Evolutionary conservation across 1,284 basidiomycete species (phyloP), one percentile per base, ranked within the genome.

Genomic region (Cryptococcus jaspeensis): DNA sequence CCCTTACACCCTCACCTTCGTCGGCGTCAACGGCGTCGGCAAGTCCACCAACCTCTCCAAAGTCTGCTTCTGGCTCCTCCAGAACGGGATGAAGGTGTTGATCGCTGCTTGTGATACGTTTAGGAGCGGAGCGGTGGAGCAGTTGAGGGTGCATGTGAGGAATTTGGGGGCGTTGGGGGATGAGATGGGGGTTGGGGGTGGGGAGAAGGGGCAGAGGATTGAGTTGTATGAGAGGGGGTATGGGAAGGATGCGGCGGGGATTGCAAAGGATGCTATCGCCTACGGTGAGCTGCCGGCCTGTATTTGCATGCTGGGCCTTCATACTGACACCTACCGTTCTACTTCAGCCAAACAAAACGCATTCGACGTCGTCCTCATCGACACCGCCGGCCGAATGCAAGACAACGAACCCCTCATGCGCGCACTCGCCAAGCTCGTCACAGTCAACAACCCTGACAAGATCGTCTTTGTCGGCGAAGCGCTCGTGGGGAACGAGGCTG

Each of bases 91-190:
- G 42, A 83, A 89, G 32, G 95, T 99, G 20, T 82, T 99, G 62
- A 98, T 99, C 66, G 96, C 96, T 25, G 96, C 96, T 12, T 99
- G 96, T 72, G 96, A 99, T 75, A 99, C 96, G 3, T 99, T 99
- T 82, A 82, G 94, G 83, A 92, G 90, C 70, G 96, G 96, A 35
- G 96, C 96, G 0, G 95, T 99, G 39, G 96, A 99, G 77, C 96
- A 99, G 77, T 82, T 99, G 32, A 85, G 94, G 8, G 93, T 97
- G 8, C 96, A 99, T 76, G 95, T 98, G 20, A 84, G 92, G 54
- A 99, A 99, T 77, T 78, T 99, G 60, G 86, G 92, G 49, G 89
- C 90, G 84, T 81, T 99, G 36, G 88, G 88, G 8, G 84, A 88
- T 62, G 75, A 79, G 83, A 85, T 57, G 82, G 86, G 36, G 76